These are phyloP conservation scores for Annona squamosa DNA, from an alignment of 164 flowering plant genomes.

Conservation along the genomic window DNA sequence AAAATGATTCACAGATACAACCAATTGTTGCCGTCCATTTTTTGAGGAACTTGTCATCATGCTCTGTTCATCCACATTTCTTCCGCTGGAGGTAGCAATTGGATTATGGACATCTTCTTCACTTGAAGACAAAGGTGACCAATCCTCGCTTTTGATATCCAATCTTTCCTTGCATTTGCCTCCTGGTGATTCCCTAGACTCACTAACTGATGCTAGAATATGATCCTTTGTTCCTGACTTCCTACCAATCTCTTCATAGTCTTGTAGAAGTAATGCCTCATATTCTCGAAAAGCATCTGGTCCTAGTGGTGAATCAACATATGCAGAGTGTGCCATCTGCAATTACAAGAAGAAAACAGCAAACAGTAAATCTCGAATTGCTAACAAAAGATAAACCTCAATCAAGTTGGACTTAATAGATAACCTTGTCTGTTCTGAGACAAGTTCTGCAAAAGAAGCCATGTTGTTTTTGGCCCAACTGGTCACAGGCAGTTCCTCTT, in stretches of 20 bases:
- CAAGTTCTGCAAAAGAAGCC: no score
- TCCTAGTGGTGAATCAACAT: slow-evolving; percentile 90
- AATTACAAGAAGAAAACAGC: slow-evolving; percentile 1
- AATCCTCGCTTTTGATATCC: slow-evolving; percentile 50
- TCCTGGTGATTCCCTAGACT: slow-evolving; percentile 16
- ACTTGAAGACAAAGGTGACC: slow-evolving; percentile 38
- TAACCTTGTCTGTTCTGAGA: no score
- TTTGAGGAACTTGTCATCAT: slow-evolving; percentile 9
- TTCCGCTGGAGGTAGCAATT: slow-evolving; percentile 28
- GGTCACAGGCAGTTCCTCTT: no score
- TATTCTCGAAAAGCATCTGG: slow-evolving; percentile 96
- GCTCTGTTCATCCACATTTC: slow-evolving; percentile 21
- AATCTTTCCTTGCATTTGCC: slow-evolving; percentile 19
- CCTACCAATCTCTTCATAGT: slow-evolving; percentile 74
- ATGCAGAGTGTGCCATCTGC: slow-evolving; percentile 79
- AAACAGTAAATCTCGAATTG: slow-evolving; percentile 5
- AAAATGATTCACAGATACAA: slow-evolving; percentile 74
- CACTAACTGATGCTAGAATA: slow-evolving; percentile 4
- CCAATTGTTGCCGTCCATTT: slow-evolving; percentile 37
- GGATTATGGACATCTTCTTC: slow-evolving; percentile 32
- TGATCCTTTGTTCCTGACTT: slow-evolving; percentile 27
- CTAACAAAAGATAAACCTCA: neutral
- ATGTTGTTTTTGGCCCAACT: no score
- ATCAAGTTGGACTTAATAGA: neutral
- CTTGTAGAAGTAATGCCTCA: slow-evolving; percentile 83